These are phyloP conservation scores for Kokia cookei DNA, from an alignment of 441 rosid species.

Conservation along the genomic window DNA sequence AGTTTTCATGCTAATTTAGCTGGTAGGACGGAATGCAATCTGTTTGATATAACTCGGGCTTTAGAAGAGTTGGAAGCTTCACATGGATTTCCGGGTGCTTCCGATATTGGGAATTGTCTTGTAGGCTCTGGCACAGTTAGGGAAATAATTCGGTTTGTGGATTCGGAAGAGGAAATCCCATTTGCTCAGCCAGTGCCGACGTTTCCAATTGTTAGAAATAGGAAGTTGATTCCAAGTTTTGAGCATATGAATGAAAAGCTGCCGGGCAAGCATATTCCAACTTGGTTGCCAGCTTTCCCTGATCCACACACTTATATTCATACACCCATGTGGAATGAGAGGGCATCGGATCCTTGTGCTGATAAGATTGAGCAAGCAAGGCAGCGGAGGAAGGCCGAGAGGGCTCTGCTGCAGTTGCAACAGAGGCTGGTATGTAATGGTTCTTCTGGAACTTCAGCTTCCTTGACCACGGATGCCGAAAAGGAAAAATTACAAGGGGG, in stretches of 20 bases:
- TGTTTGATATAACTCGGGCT: slow-evolving; percentile 63
- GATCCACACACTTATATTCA: slow-evolving; percentile 80
- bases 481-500: slow-evolving; percentile 26
- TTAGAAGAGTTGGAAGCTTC: slow-evolving; percentile 57
- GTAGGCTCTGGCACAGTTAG: slow-evolving; percentile 41
- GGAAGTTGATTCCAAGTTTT: slow-evolving; percentile 72
- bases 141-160: slow-evolving; percentile 50
- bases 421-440: slow-evolving; percentile 59
- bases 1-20: slow-evolving; percentile 60
- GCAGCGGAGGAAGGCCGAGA: slow-evolving; percentile 83
- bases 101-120: slow-evolving; percentile 29
- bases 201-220: slow-evolving; percentile 48
- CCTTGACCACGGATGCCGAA: slow-evolving; percentile 17
- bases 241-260: slow-evolving; percentile 61
- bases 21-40: slow-evolving; percentile 73
- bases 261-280: slow-evolving; percentile 77
- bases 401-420: slow-evolving; percentile 83
- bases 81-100: slow-evolving; percentile 31
- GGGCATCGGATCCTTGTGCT: slow-evolving; percentile 58
- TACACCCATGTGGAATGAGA: slow-evolving; percentile 80
- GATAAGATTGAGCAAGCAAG: slow-evolving; percentile 88
- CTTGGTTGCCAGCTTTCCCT: slow-evolving; percentile 93
- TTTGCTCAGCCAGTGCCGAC: slow-evolving; percentile 59
- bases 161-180: slow-evolving; percentile 48
- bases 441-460: slow-evolving; percentile 35